Base-by-base conservation (phyloP, 352 stramenopile genomes). In the Phytophthora kernoviae region DNA sequence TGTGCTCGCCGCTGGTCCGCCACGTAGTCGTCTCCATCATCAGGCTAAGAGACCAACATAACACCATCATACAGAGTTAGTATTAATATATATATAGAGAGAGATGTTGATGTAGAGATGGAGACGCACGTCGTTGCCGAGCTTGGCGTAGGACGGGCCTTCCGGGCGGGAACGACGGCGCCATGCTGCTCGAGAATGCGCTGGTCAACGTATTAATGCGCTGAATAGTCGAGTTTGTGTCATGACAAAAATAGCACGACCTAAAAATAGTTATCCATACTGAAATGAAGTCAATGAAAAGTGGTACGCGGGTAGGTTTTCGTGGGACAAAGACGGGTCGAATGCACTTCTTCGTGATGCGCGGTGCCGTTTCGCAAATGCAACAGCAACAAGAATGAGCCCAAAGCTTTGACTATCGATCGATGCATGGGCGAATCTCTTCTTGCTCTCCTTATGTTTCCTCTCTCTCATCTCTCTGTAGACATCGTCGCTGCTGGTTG, bases 141-240 rank as follows among this genome's bases (percentile, higher is more conserved):
- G 83, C 69, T 90, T 90, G 65, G 79, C 58, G 58, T 91, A 93
- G 30, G 81, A 77, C 40, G 77, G 70, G 21, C 65, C 87, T 93
- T 32, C 75, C 70, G 17, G 77, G 37, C 36, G 73, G 78, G 54
- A 91, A 88, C 51, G 69, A 51, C 54, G 76, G 80, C 53, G 82
- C 79, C 82, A 88, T 88, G 36, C 18, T 66, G 32, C 46, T 45
- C 44, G 6, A 34, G 32, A 39, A 57, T 17, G 24, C 42, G 8
- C 5, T 43, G 39, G 39, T 17, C 18, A 14, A 26, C 18, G 39
- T 26, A 5, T 43, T 43, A n/a, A 7, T 43, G 15, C 10, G 39
- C 39, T 44, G n/a, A 44, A 44, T 44, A 44, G 18, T 24, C 39
- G 39, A 44, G n/a, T 24, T n/a, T 39, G 33, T 12, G 9, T n/a